These are phyloP conservation scores for Pleurotus eryngii DNA, from an alignment of 768 basidiomycete species.

Conservation along the genomic window DNA sequence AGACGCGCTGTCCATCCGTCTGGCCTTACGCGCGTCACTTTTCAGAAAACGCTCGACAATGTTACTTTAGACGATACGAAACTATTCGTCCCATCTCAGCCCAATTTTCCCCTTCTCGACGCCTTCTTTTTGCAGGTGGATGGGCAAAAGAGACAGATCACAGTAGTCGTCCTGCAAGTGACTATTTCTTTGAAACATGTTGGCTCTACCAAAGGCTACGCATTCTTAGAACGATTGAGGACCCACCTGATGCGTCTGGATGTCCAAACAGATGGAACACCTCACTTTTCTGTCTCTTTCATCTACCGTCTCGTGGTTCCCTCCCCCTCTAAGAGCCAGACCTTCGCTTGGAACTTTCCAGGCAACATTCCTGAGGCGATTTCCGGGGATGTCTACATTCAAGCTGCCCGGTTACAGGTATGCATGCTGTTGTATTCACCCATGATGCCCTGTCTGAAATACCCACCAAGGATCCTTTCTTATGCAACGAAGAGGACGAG, in stretches of 20 bases:
- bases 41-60: neutral
- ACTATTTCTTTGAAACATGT: neutral
- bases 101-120: neutral
- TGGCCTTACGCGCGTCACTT: neutral
- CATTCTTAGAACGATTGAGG: neutral
- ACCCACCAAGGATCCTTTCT: no score
- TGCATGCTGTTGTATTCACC: neutral
- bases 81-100: neutral
- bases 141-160: neutral
- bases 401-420: neutral
- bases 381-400: neutral
- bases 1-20: neutral
- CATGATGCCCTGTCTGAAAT: no score
- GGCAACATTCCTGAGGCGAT: neutral
- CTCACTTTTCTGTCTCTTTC: neutral
- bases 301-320: constrained; percentile 1
- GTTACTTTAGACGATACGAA: neutral
- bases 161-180: neutral
- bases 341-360: neutral
- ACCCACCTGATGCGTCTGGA: neutral
- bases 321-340: neutral
- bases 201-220: neutral
- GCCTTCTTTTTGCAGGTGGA: neutral
- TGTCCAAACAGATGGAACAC: neutral
- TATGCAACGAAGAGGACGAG: no score